Evolutionary conservation across 2,329 filamentous ascomycete genomes (phyloP).

Genomic region (Capronia epimyces): DNA sequence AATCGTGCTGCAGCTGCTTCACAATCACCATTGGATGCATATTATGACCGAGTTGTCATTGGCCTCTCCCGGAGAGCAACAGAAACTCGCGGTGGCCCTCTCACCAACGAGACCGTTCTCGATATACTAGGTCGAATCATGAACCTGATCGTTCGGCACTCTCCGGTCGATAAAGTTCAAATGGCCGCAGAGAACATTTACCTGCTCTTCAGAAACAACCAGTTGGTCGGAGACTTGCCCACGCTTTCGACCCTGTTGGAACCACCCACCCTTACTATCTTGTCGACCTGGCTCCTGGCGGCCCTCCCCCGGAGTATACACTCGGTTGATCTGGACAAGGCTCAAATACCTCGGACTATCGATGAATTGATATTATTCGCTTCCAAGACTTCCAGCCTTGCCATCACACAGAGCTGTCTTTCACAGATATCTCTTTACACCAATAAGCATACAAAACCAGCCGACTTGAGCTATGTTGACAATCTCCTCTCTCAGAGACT

Average conservation of each 20-base stretch:
- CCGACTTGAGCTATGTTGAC: constrained; percentile 31
- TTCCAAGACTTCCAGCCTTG: constrained; percentile 9
- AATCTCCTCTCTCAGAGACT: constrained; percentile 31
- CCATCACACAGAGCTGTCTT: constrained; percentile 22
- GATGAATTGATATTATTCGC: constrained; percentile 30
- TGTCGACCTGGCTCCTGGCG: constrained; percentile 37
- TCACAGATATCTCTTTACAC: constrained; percentile 34
- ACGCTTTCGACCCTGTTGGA: constrained; percentile 8
- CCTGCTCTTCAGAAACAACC: constrained; percentile 44
- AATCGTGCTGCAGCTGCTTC: constrained; percentile 29
- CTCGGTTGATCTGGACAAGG: constrained; percentile 14
- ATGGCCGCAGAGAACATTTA: constrained; percentile 52
- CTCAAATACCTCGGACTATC: constrained; percentile 22
- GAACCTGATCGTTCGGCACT: constrained; percentile 54
- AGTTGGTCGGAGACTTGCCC: background rate
- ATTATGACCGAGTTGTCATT: constrained; percentile 50
- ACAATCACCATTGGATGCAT: constrained; percentile 34
- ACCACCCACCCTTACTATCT: constrained; percentile 40
- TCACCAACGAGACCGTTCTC: constrained; percentile 50
- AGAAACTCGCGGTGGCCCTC: constrained; percentile 33
- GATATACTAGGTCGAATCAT: constrained; percentile 58
- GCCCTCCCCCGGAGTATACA: constrained; percentile 25
- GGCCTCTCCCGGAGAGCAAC: constrained; percentile 40
- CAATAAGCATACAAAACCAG: constrained; percentile 37
- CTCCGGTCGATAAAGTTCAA: constrained; percentile 49